Percentiles rank a stretch among this genome's conserved stretches.
phyloP scores from a whole-genome alignment of 768 basidiomycete genomes.

The Dioszegia crocea region DNA sequence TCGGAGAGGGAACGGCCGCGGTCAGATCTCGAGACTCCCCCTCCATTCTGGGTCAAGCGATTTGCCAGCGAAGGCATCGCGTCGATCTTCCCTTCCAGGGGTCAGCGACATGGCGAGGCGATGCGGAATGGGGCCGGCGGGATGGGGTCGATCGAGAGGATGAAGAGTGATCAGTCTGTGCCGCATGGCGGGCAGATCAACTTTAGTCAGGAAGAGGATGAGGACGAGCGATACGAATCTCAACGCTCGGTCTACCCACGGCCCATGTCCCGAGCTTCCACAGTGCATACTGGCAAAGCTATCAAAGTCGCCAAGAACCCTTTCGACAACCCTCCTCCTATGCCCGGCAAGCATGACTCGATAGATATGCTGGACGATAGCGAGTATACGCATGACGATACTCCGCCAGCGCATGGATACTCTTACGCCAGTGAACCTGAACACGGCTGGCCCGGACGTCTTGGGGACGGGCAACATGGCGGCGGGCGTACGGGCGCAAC shows the following conservation, averaged over 20 bases:
- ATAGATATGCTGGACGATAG: slow-evolving; percentile 10
- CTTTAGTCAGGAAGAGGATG: not conserved
- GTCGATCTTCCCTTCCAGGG: slow-evolving; percentile 30
- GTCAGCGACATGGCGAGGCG: slow-evolving; percentile 25
- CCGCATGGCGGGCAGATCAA: slow-evolving; percentile 19
- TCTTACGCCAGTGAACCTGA: not conserved
- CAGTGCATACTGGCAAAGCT: slow-evolving; percentile 17
- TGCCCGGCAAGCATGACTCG: slow-evolving; percentile 16
- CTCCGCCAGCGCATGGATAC: too few species aligned
- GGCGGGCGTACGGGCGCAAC: not conserved
- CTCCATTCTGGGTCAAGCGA: slow-evolving; percentile 36
- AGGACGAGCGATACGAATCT: too few species aligned
- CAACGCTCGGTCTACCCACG: slow-evolving; percentile 28
- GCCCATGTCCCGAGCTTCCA: slow-evolving; percentile 39
- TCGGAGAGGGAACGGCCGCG: not conserved
- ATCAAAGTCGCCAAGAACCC: not conserved
- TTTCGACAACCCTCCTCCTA: slow-evolving; percentile 3
- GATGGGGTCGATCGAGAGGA: not conserved
- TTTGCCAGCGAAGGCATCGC: slow-evolving; percentile 25
- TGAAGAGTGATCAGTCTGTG: slow-evolving; percentile 20
- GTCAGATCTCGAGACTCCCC: slow-evolving; percentile 15
- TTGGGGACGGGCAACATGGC: not conserved
- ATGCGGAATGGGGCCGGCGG: slow-evolving; percentile 14
- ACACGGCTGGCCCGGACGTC: not conserved
- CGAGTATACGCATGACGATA: not conserved